Conservation (phyloP, 495 filamentous ascomycete species). For the Thozetella sp. region DNA sequence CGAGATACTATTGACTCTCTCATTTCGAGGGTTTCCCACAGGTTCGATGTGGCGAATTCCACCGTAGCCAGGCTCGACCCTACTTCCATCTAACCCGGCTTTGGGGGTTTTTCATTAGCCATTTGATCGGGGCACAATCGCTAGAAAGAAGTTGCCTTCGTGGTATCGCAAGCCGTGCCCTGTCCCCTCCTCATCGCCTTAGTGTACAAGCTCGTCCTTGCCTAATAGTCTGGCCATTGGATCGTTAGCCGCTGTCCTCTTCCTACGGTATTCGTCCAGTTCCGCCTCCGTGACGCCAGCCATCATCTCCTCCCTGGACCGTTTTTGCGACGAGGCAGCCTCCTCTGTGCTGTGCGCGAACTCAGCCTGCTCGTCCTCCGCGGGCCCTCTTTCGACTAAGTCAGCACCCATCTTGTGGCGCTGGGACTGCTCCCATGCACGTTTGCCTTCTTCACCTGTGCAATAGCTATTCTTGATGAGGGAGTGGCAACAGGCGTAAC, state of each 20-base stretch:
- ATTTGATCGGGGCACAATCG: no score
- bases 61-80: no score
- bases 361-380: constrained; percentile 15
- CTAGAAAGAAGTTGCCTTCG: no score
- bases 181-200: background rate
- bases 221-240: constrained; percentile 80
- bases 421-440: constrained; percentile 69
- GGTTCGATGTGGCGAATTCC: no score
- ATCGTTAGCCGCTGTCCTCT: constrained; percentile 69
- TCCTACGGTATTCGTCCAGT: constrained; percentile 78
- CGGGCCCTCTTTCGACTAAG: constrained; percentile 27
- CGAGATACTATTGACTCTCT: no score
- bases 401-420: constrained; percentile 54
- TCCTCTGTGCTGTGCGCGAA: constrained; percentile 29
- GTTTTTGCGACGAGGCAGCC: constrained; percentile 52
- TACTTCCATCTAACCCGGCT: no score
- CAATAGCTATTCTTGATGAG: constrained; percentile 96
- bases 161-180: background rate
- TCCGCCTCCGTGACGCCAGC: constrained; percentile 80
- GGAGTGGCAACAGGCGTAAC: constrained; percentile 95
- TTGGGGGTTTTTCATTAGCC: no score
- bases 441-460: constrained; percentile 83
- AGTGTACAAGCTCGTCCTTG: constrained; percentile 27
- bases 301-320: constrained; percentile 74
- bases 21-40: no score